Base-by-base conservation (phyloP, 208 protist species). In the Trypanosoma caninum region DNA sequence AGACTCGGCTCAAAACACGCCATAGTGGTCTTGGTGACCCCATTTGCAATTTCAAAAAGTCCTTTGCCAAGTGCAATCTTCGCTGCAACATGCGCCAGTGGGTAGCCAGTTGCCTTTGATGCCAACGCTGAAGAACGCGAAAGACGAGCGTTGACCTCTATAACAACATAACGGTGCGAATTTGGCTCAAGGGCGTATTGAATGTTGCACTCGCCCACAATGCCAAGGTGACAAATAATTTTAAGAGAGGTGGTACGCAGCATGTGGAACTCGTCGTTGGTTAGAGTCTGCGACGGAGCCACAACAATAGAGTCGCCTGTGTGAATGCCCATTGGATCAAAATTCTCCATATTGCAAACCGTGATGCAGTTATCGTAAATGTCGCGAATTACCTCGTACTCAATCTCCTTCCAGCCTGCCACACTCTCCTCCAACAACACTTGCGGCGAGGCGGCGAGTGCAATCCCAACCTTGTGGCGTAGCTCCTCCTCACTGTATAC, bases 271-370 rank as follows among this genome's bases (percentile, higher is more conserved):
- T 99, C 98, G 28, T 94, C 72, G 69, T 99, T 98, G 55, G 84
- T 96, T 23, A 99, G 80, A 18, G 97, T 98, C 82, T 98, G 95
- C 22, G 97, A 99, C 23, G 98, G 98, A 2, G 98, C 98, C 25
- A 99, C 97, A 30, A 99, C 98, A 74, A 99, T 99, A 28, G 96
- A 99, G 56, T 99, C 98, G 52, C 97, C 97, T 33, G 98, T 99
- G 83, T 99, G 98, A 69, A 99, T 95, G 35, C 98, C 97, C 64
- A 98, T 87, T 23, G 94, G 95, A 69, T 98, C 94, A 71, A 99
- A 99, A 83, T 99, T 99, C 81, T 99, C 98, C 98, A 99, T 99
- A 81, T 99, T 99, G 85, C 98, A 99, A 53, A 99, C 98, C 27
- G 98, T 99, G 62, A 99, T 99, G 82, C 98, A 99, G 84, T 99